phyloP scores from a whole-genome alignment of 164 flowering plant genomes.

The Berberis vulgaris region DNA sequence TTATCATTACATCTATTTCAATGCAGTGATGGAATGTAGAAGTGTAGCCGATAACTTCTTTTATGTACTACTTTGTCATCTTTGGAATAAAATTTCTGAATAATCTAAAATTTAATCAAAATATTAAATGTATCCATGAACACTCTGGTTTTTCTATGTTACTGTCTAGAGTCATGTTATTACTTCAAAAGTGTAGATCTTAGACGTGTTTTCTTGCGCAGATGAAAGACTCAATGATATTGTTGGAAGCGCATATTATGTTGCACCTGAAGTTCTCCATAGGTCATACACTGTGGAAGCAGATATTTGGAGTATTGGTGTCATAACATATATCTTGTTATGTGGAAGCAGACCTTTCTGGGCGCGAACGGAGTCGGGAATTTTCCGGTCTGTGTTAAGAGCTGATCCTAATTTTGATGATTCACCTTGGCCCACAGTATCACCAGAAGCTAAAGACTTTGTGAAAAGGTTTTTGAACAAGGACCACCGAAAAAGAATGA shows the following conservation, averaged over 20 bases:
- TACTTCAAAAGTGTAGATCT: background rate
- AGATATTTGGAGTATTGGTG: conserved; percentile 99
- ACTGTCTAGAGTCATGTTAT: background rate
- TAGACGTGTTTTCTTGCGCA: conserved; percentile 21
- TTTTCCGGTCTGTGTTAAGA: conserved; percentile 80
- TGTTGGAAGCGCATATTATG: conserved; percentile 97
- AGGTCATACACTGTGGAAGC: conserved; percentile 96
- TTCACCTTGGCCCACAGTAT: conserved; percentile 91
- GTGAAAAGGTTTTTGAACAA: conserved; percentile 85
- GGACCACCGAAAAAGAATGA: conserved; percentile 82
- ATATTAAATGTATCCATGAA: too few relatives aligned
- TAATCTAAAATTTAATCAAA: too few relatives aligned
- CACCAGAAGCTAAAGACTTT: conserved; percentile 78
- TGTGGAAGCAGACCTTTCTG: conserved; percentile 99
- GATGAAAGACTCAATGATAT: conserved; percentile 97
- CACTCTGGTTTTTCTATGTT: background rate
- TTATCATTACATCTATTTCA: too few relatives aligned
- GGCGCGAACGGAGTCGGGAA: conserved; percentile 96
- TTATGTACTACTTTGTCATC: too few relatives aligned
- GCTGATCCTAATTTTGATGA: conserved; percentile 91
- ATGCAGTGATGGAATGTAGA: too few relatives aligned
- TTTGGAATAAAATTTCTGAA: too few relatives aligned
- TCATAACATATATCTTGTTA: conserved; percentile 90
- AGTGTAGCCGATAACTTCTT: too few relatives aligned
- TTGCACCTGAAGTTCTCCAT: conserved; percentile 97